Evolutionary conservation across 495 filamentous ascomycete species (phyloP).

Genomic region (Pseudevernia furfuracea): DNA sequence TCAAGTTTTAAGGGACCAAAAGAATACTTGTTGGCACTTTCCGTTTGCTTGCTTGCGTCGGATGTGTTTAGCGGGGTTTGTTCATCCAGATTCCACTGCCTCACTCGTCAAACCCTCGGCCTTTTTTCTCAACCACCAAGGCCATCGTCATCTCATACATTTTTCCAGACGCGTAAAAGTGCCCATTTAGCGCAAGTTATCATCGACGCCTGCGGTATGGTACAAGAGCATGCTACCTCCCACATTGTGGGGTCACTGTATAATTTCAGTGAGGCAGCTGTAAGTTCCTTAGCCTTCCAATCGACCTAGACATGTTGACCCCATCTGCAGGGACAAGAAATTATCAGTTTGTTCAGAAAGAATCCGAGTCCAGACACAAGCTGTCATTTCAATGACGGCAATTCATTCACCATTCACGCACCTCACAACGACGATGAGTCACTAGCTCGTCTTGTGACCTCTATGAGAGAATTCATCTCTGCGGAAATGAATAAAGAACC

Average conservation of each 20-base stretch:
- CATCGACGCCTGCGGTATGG: conserved; percentile 1
- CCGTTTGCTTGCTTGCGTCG: background rate
- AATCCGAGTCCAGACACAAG: background rate
- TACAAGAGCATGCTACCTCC: conserved; percentile 2
- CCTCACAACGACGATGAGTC: background rate
- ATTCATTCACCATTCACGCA: background rate
- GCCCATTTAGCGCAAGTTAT: conserved; percentile 21
- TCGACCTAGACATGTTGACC: background rate
- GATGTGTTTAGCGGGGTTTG: background rate
- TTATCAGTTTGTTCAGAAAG: background rate
- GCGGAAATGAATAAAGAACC: background rate
- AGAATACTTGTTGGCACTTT: background rate
- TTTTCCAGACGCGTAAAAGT: background rate
- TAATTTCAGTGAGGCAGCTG: conserved; percentile 12
- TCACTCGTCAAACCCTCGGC: background rate
- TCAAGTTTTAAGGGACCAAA: background rate
- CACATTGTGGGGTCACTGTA: conserved; percentile 22
- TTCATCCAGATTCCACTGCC: background rate
- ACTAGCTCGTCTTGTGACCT: background rate
- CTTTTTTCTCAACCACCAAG: background rate
- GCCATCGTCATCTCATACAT: background rate
- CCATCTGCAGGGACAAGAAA: conserved; percentile 4
- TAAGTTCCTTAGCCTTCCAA: background rate
- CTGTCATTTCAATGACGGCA: background rate
- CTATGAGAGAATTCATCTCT: background rate